Evolutionary conservation across 805 yeast genomes (phyloP).

Genomic region (Kregervanrija fluxuum): DNA sequence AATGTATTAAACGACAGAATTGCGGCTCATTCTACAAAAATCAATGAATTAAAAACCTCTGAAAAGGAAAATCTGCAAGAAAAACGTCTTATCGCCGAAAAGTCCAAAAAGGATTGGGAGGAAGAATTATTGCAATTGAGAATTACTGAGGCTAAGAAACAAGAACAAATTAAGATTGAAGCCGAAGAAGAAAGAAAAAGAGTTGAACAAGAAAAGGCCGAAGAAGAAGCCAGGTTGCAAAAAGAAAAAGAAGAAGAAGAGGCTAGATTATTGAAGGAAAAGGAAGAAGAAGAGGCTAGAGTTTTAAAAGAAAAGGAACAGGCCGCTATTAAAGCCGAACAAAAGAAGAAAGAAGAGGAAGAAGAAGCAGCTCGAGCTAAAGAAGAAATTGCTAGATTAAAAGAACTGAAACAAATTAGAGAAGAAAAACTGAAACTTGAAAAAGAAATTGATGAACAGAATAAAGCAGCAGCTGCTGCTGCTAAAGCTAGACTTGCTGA

Average conservation of each 20-base stretch:
- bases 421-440: slow-evolving; percentile 26
- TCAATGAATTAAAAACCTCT: slow-evolving; percentile 28
- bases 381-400: slow-evolving; percentile 32
- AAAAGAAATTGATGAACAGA: slow-evolving; percentile 33
- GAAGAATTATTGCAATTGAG: slow-evolving; percentile 38
- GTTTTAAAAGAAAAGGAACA: slow-evolving; percentile 27
- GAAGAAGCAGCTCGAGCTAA: slow-evolving; percentile 22
- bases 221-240: slow-evolving; percentile 27
- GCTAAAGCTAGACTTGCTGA: slow-evolving; percentile 15
- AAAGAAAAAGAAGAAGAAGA: slow-evolving; percentile 24
- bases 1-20: slow-evolving; percentile 35
- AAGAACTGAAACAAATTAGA: slow-evolving; percentile 33
- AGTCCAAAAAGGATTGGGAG: slow-evolving; percentile 36
- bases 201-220: slow-evolving; percentile 33
- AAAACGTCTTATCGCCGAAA: slow-evolving; percentile 36
- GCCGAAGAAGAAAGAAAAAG: slow-evolving; percentile 33
- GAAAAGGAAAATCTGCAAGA: slow-evolving; percentile 32
- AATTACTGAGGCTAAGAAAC: slow-evolving; percentile 37
- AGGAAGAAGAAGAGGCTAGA: slow-evolving; percentile 28
- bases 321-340: slow-evolving; percentile 27
- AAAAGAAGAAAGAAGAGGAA: slow-evolving; percentile 25
- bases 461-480: slow-evolving; percentile 30
- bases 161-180: slow-evolving; percentile 35
- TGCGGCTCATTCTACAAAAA: slow-evolving; percentile 38
- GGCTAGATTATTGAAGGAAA: slow-evolving; percentile 22